Percentiles rank a stretch among this genome's conserved stretches.
Evolutionary conservation across 140 eudicot genomes (phyloP).

Genomic region (Cichorium intybus): DNA sequence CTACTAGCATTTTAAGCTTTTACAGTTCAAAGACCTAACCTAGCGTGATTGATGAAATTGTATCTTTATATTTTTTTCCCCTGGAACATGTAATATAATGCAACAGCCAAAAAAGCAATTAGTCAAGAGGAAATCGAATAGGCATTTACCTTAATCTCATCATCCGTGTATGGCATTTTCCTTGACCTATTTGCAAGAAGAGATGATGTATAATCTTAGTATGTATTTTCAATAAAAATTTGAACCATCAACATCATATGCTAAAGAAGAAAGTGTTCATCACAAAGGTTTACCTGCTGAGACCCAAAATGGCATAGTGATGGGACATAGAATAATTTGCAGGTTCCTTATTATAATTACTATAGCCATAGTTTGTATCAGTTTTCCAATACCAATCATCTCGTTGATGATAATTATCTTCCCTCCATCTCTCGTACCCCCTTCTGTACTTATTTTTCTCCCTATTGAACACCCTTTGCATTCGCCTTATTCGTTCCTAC

Average conservation of each 20-base stretch:
- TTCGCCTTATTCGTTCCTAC: slow-evolving; percentile 89
- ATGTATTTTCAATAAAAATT: too few species aligned
- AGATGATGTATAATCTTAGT: too few species aligned
- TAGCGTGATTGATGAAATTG: too few species aligned
- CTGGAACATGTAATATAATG: too few species aligned
- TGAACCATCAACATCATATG: too few species aligned
- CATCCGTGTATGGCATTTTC: slow-evolving; percentile 73
- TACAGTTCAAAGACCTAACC: too few species aligned
- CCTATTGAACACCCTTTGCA: slow-evolving; percentile 94
- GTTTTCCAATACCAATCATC: slow-evolving; percentile 97
- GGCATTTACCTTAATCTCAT: slow-evolving; percentile 79
- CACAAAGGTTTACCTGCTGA: slow-evolving; percentile 61
- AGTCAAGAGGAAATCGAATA: too few species aligned
- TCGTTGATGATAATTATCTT: slow-evolving; percentile 71
- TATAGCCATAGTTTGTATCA: slow-evolving; percentile 48
- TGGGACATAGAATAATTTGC: slow-evolving; percentile 70
- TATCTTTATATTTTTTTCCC: too few species aligned
- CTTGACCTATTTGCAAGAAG: slow-evolving; percentile 50
- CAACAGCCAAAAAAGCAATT: too few species aligned
- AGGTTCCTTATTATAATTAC: slow-evolving; percentile 46
- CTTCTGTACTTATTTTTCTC: slow-evolving; percentile 67
- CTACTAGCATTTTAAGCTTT: too few species aligned
- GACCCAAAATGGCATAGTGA: slow-evolving; percentile 91
- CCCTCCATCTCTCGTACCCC: slow-evolving; percentile 82
- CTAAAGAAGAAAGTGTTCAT: neutral